phyloP scores from a whole-genome alignment of 2,329 filamentous ascomycete genomes.

The Aaosphaeria arxii region DNA sequence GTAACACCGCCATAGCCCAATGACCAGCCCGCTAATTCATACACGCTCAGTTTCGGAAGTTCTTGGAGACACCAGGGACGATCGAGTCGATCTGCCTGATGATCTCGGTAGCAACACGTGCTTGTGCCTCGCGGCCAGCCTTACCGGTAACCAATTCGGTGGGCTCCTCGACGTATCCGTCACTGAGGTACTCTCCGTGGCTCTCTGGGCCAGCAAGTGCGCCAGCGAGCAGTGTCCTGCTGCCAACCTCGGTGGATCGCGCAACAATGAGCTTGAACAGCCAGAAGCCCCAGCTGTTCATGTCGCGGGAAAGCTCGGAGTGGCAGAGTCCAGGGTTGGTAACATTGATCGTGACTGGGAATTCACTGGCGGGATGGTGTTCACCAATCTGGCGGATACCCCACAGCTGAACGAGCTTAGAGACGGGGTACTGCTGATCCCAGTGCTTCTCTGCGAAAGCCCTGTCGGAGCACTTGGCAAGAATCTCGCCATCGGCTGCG shows the following conservation, averaged over 20 bases:
- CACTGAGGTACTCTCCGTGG: conserved; percentile 41
- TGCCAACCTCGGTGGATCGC: conserved; percentile 39
- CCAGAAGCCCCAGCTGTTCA: neutral
- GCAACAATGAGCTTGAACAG: conserved; percentile 22
- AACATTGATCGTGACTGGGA: conserved; percentile 29
- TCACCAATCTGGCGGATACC: conserved; percentile 19
- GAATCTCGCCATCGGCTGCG: conserved; percentile 19
- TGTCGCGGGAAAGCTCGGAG: conserved; percentile 21
- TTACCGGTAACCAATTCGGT: conserved; percentile 34
- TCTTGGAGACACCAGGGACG: conserved; percentile 24
- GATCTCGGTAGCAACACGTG: conserved; percentile 41
- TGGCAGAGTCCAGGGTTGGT: conserved; percentile 33
- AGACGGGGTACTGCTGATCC: conserved; percentile 18
- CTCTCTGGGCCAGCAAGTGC: conserved; percentile 31
- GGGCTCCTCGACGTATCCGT: conserved; percentile 27
- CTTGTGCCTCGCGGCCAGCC: conserved; percentile 35
- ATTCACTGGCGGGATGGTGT: conserved; percentile 5
- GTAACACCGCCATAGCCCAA: no score
- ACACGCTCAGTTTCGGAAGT: conserved; percentile 4
- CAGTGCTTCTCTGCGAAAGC: conserved; percentile 10
- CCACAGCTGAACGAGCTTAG: conserved; percentile 33
- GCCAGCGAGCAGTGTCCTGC: conserved; percentile 39
- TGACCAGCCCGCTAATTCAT: no score
- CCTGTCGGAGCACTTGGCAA: conserved; percentile 21
- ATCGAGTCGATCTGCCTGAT: conserved; percentile 37